Conservation (phyloP, 352 stramenopile genomes). For the Pythium utonaiense region DNA sequence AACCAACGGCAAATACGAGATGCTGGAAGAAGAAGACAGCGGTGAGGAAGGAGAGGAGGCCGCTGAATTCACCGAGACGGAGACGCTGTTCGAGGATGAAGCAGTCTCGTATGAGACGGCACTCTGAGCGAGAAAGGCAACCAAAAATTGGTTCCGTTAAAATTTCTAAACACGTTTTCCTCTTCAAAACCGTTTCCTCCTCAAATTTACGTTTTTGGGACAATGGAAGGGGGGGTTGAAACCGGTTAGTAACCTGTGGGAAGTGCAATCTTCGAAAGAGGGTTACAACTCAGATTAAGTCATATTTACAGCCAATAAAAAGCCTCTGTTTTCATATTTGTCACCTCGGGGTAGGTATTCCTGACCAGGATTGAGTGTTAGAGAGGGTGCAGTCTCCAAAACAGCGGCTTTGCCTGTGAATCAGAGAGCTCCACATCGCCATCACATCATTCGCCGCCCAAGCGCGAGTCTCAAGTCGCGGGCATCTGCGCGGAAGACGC, state of each 20-base stretch:
- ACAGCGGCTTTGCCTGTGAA: background rate
- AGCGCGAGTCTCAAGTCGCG: too few species aligned
- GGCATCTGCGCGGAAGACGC: background rate
- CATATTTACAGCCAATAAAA: background rate
- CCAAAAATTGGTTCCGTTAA: background rate
- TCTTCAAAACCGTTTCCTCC: too few species aligned
- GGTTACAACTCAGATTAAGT: background rate
- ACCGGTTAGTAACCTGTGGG: background rate
- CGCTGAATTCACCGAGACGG: background rate
- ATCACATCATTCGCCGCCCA: background rate
- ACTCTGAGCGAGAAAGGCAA: slow-evolving; percentile 1
- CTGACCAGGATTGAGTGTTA: background rate
- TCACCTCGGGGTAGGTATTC: background rate
- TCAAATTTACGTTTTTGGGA: background rate
- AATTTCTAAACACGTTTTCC: too few species aligned
- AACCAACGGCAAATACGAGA: background rate
- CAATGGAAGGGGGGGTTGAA: too few species aligned
- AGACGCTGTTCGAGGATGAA: slow-evolving; percentile 13
- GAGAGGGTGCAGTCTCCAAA: background rate
- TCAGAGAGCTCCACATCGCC: background rate
- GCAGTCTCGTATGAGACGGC: slow-evolving; percentile 14
- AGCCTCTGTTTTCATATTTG: background rate
- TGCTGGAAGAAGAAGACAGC: slow-evolving; percentile 6
- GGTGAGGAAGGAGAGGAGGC: slow-evolving; percentile 10
- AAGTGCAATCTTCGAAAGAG: background rate